Evolutionary conservation across 352 stramenopile genomes (phyloP).

Genomic region (Pythium inflatum): DNA sequence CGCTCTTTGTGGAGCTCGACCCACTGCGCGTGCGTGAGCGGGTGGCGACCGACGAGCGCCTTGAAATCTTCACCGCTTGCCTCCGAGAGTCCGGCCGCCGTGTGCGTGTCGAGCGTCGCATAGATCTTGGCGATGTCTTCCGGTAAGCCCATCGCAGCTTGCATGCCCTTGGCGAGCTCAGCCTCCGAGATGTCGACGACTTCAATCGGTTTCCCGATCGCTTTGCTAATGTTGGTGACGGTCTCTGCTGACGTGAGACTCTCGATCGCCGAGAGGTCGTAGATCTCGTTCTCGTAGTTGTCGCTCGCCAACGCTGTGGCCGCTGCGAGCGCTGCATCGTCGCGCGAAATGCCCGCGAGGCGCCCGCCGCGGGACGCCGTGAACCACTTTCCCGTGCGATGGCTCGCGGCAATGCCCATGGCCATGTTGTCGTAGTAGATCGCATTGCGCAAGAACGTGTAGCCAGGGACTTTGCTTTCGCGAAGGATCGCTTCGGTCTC

Average conservation of each 20-base stretch:
- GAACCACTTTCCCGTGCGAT: constrained; percentile 16
- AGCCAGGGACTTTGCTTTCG: constrained; percentile 22
- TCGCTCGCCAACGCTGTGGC: constrained; percentile 16
- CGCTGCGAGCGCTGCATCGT: constrained; percentile 6
- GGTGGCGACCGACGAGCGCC: constrained; percentile 30
- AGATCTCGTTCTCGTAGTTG: constrained; percentile 22
- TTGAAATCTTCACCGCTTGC: constrained; percentile 22
- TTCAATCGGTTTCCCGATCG: constrained; percentile 7
- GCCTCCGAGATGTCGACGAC: constrained; percentile 1
- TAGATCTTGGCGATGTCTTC: constrained; percentile 9
- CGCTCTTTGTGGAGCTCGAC: constrained; percentile 25
- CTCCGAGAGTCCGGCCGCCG: constrained; percentile 2
- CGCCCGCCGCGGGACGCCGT: background rate
- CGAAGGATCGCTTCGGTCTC: constrained; percentile 24
- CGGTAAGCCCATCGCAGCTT: constrained; percentile 1
- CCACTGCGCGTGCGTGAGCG: constrained; percentile 22
- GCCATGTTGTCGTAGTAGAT: constrained; percentile 30
- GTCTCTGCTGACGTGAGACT: background rate
- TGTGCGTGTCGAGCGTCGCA: constrained; percentile 31
- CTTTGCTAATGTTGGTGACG: constrained; percentile 17
- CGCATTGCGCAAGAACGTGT: constrained; percentile 30
- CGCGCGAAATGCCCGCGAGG: constrained; percentile 2
- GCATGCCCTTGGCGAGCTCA: constrained; percentile 8
- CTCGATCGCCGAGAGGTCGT: constrained; percentile 9
- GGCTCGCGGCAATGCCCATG: background rate